Evolutionary conservation across 495 filamentous ascomycete genomes (phyloP).

Genomic region (Talaromyces liani): DNA sequence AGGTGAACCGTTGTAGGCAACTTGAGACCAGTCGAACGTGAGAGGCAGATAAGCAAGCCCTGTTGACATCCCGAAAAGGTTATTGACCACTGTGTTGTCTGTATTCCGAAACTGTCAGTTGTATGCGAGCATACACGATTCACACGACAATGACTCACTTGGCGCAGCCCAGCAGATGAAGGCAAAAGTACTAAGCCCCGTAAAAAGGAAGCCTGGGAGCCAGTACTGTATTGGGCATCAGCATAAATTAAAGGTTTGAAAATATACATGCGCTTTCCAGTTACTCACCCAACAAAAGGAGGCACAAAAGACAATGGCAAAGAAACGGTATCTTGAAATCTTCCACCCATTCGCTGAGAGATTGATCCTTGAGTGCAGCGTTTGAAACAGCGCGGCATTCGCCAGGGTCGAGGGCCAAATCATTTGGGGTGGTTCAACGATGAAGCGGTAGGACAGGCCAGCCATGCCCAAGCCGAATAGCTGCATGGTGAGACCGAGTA

Average conservation of each 20-base stretch:
- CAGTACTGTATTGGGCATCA: slow-evolving; percentile 47
- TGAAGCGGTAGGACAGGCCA: slow-evolving; percentile 62
- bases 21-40: slow-evolving; percentile 88
- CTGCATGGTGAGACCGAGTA: slow-evolving; percentile 73
- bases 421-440: slow-evolving; percentile 74
- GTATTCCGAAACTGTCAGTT: slow-evolving; percentile 13
- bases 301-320: slow-evolving; percentile 57
- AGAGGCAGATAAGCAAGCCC: slow-evolving; percentile 77
- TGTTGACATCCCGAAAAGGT: slow-evolving; percentile 70
- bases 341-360: slow-evolving; percentile 74
- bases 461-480: slow-evolving; percentile 73
- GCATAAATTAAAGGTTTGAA: neutral
- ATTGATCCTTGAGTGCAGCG: slow-evolving; percentile 76
- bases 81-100: slow-evolving; percentile 29
- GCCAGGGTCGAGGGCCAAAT: slow-evolving; percentile 85
- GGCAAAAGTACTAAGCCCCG: slow-evolving; percentile 83
- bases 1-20: slow-evolving; percentile 83
- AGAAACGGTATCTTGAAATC: slow-evolving; percentile 76
- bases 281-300: slow-evolving; percentile 48
- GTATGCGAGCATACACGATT: slow-evolving; percentile 6
- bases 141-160: slow-evolving; percentile 53
- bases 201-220: slow-evolving; percentile 72
- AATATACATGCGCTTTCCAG: neutral
- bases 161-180: slow-evolving; percentile 83
- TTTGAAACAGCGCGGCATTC: slow-evolving; percentile 82